Evolutionary conservation across 202 grass and related monocot genomes (phyloP).

Genomic region (Saccharum hybrid): DNA sequence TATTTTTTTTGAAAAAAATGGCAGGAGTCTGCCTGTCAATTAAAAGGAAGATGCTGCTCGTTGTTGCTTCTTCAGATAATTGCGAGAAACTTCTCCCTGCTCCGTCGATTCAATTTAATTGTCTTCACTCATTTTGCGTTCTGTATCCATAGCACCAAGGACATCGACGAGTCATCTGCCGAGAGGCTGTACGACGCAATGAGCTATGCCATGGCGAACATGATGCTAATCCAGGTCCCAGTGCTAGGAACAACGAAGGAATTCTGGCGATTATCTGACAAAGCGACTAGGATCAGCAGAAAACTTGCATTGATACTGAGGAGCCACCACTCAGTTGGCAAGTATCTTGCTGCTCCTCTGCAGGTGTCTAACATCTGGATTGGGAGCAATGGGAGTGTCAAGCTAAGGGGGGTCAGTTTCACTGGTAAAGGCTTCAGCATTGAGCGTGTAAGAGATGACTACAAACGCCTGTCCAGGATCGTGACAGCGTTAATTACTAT

Average conservation of each 20-base stretch:
- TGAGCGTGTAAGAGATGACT: conserved; percentile 20
- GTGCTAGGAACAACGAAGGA: conserved; percentile 18
- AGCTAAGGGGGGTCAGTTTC: conserved; percentile 23
- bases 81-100: not conserved
- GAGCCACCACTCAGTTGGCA: conserved; percentile 11
- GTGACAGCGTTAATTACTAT: not conserved
- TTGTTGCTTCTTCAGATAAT: not conserved
- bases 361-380: conserved; percentile 21
- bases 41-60: not conserved
- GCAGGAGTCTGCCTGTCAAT: not conserved
- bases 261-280: conserved; percentile 29
- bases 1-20: not conserved
- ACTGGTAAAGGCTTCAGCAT: not conserved
- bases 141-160: not conserved
- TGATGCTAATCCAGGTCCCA: conserved; percentile 31
- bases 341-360: conserved; percentile 24
- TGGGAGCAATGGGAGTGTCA: conserved; percentile 12
- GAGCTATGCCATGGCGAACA: not conserved
- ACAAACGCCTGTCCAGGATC: not conserved
- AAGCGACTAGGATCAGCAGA: conserved; percentile 33
- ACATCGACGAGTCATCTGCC: conserved; percentile 38
- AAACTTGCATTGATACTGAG: conserved; percentile 28
- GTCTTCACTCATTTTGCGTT: not conserved
- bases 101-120: not conserved
- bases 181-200: not conserved